Conservation (phyloP, 2,329 filamentous ascomycete species). For the Karstenula rhodostoma region DNA sequence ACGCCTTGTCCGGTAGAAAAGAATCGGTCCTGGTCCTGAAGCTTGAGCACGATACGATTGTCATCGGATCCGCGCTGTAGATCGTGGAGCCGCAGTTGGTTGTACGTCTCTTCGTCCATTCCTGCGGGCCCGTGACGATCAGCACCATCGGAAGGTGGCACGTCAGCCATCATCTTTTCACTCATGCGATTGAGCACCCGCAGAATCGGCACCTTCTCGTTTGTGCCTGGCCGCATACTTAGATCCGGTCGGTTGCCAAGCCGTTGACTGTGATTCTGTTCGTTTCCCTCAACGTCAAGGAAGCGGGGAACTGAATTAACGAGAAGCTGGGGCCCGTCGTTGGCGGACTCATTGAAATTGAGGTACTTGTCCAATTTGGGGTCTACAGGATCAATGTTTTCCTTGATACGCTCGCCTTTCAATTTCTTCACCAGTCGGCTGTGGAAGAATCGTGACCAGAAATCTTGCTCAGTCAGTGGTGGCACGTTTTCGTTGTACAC, state of each 20-base stretch:
- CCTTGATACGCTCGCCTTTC: constrained; percentile 84
- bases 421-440: constrained; percentile 90
- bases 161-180: constrained; percentile 90
- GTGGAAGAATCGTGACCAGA: constrained; percentile 95
- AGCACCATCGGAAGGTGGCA: constrained; percentile 79
- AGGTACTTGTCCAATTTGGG: constrained; percentile 87
- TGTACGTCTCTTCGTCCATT: constrained; percentile 76
- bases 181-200: constrained; percentile 88
- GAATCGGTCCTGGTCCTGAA: constrained; percentile 86
- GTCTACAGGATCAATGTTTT: constrained; percentile 75
- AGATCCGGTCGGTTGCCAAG: constrained; percentile 87
- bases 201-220: constrained; percentile 85
- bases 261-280: constrained; percentile 89
- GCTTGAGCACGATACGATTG: constrained; percentile 81
- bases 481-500: constrained; percentile 91
- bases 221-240: constrained; percentile 81
- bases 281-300: constrained; percentile 92
- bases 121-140: constrained; percentile 71
- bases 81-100: constrained; percentile 80
- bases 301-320: constrained; percentile 81
- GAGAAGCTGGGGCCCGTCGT: constrained; percentile 53
- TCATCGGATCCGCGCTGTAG: constrained; percentile 77
- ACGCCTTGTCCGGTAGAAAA: constrained; percentile 66
- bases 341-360: constrained; percentile 70
- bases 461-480: constrained; percentile 78